phyloP scores from a whole-genome alignment of 208 protist species.

The Trypanosoma vivax region DNA sequence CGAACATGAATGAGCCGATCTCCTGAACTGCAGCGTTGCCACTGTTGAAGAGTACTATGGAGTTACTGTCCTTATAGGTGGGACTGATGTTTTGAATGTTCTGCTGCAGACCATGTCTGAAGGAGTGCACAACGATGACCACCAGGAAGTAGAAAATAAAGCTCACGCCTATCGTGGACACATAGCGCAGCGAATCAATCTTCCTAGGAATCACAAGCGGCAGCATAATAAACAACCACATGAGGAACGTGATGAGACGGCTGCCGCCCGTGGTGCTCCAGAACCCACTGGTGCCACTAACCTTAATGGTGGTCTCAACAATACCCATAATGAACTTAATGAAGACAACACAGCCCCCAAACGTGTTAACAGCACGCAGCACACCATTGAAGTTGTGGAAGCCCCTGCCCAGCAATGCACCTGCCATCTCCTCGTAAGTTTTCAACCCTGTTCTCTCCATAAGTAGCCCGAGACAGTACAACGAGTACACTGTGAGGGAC shows the following conservation, averaged over 20 bases:
- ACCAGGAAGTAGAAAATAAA: constrained; percentile 58
- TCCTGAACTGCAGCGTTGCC: constrained; percentile 10
- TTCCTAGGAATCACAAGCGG: constrained; percentile 44
- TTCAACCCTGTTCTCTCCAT: constrained; percentile 27
- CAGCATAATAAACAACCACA: constrained; percentile 57
- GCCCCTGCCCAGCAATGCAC: constrained; percentile 18
- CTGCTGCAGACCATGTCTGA: constrained; percentile 21
- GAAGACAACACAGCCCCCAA: constrained; percentile 50
- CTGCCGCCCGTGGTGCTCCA: constrained; percentile 16
- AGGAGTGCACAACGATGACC: constrained; percentile 36
- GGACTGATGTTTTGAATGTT: not conserved
- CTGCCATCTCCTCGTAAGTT: constrained; percentile 40
- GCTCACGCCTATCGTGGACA: constrained; percentile 34
- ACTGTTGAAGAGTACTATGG: constrained; percentile 3
- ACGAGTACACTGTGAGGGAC: constrained; percentile 38
- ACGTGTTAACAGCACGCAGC: constrained; percentile 25
- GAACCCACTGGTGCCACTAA: constrained; percentile 7
- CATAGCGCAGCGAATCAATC: constrained; percentile 57
- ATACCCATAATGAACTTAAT: constrained; percentile 41
- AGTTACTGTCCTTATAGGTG: not conserved
- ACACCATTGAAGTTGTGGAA: constrained; percentile 31
- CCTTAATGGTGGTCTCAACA: constrained; percentile 27
- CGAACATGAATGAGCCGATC: constrained; percentile 32
- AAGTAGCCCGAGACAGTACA: constrained; percentile 36
- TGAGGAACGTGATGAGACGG: constrained; percentile 30